A percentile compares a stretch with the other conserved stretches of the same genome.
Evolutionary conservation across 805 yeast species (phyloP).

Genomic region (Saccharomyces cerevisiae): DNA sequence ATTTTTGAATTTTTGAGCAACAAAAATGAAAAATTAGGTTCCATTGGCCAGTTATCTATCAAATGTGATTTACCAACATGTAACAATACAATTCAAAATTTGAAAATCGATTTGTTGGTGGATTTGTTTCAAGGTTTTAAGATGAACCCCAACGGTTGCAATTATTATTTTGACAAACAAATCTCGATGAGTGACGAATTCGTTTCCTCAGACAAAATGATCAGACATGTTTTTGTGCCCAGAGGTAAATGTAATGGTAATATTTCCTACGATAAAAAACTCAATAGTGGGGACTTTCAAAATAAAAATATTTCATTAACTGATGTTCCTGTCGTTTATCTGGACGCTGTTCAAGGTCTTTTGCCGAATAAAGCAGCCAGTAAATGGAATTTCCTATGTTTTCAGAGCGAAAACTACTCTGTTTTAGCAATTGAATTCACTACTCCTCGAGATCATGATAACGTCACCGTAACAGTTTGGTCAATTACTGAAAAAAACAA

Average conservation of each 20-base stretch:
- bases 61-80: slow-evolving; percentile 10
- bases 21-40: slow-evolving; percentile 1
- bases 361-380: slow-evolving; percentile 89
- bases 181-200: slow-evolving; percentile 44
- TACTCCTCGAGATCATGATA: slow-evolving; percentile 68
- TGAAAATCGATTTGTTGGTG: slow-evolving; percentile 15
- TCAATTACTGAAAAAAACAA: slow-evolving; percentile 45
- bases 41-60: slow-evolving; percentile 10
- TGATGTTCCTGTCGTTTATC: slow-evolving; percentile 47
- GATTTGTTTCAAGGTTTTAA: slow-evolving; percentile 47
- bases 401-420: slow-evolving; percentile 57
- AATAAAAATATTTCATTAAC: slow-evolving; percentile 23
- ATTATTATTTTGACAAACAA: slow-evolving; percentile 54
- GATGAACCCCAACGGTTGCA: slow-evolving; percentile 69
- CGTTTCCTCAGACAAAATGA: slow-evolving; percentile 47
- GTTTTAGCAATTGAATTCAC: slow-evolving; percentile 79
- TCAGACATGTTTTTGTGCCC: slow-evolving; percentile 83
- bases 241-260: slow-evolving; percentile 56
- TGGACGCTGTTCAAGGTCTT: slow-evolving; percentile 87
- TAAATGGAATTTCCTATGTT: slow-evolving; percentile 77
- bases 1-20: slow-evolving; percentile 11
- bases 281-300: neutral
- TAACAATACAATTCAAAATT: slow-evolving; percentile 1
- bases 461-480: slow-evolving; percentile 22
- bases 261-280: slow-evolving; percentile 27